Base-by-base conservation (phyloP, 495 filamentous ascomycete species). In the Bryoglossum gracile region DNA sequence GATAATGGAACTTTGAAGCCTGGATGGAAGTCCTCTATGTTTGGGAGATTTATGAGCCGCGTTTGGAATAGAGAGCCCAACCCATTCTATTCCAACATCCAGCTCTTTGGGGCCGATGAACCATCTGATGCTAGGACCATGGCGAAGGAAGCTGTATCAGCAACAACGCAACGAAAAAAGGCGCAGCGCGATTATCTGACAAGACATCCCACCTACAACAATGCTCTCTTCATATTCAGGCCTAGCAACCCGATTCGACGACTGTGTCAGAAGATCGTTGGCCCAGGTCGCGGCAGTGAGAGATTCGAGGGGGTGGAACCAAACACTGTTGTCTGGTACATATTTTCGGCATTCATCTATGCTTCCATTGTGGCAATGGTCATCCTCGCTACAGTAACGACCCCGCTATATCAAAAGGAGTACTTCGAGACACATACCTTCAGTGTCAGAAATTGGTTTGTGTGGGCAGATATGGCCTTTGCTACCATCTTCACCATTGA, bases 311-410 rank as follows among this genome's bases (percentile, higher is more conserved):
- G 92, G 16, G 78, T 89, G 0, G 78, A 84, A 46, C 92, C 92
- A 2, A 87, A 91, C 55, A 89, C 84, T 50, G 79, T 82, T 2
- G 70, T 94, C 10, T 97, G 94, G 87, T 95, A 94, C 60, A 67
- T 77, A 4, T 96, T 99, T 62, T 96, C 94, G 1, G 86, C 84
- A 8, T 82, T 99, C 47, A 87, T 97, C 52, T 99, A 99, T 59
- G 82, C 83, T 6, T 84, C 88, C 23, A 96, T 99, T 48, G 86
- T 97, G 39, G 86, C 88, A 36, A 97, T 99, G 92, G 92, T 99
- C 14, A 60, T 97, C 25, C 77, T 99, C 37, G 92, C 92, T 26
- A 97, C 92, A 59, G 71, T 96, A 46, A 95, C 91, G 8, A 99
- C 92, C 3, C 92, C 92, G 1, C 69, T 97, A 14, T 97, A 90